Evolutionary conservation across 352 stramenopile genomes (phyloP).

Genomic region (Globisporangium irregulare): DNA sequence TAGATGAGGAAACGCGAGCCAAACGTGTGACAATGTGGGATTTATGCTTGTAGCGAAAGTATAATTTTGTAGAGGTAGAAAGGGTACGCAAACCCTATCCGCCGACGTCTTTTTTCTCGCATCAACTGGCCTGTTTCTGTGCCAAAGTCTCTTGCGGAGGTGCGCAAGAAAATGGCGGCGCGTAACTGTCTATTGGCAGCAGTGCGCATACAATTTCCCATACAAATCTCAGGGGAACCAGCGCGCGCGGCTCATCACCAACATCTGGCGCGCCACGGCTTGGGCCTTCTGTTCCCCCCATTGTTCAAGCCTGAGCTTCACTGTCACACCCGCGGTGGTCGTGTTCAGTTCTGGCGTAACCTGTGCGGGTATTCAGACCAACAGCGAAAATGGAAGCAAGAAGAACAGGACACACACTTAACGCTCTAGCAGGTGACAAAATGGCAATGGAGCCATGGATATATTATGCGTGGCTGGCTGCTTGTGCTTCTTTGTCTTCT

Average conservation of each 20-base stretch:
- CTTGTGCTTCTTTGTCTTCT: no score
- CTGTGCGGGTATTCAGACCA: neutral
- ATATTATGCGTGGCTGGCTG: no score
- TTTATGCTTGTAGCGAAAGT: no score
- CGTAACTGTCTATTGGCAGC: neutral
- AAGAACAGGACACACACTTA: neutral
- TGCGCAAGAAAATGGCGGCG: neutral
- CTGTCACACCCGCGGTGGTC: neutral
- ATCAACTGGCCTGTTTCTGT: neutral
- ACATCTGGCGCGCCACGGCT: neutral
- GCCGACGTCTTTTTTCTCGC: neutral
- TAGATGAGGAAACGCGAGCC: no score
- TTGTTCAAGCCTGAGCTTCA: neutral
- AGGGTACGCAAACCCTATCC: neutral
- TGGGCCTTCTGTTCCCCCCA: neutral
- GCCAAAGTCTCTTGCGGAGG: neutral
- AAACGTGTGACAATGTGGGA: no score
- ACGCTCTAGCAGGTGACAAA: no score
- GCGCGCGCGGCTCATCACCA: neutral
- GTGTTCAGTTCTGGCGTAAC: neutral
- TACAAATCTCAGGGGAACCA: slow-evolving; percentile 3
- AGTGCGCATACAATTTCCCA: neutral
- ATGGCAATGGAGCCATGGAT: no score
- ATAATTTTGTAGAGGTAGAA: no score
- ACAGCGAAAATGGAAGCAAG: neutral